A percentile compares a stretch with the other conserved stretches of the same genome.
These are phyloP conservation scores for Hypoxylon sp. DNA, from an alignment of 2,329 filamentous ascomycete genomes.

Conservation along the genomic window DNA sequence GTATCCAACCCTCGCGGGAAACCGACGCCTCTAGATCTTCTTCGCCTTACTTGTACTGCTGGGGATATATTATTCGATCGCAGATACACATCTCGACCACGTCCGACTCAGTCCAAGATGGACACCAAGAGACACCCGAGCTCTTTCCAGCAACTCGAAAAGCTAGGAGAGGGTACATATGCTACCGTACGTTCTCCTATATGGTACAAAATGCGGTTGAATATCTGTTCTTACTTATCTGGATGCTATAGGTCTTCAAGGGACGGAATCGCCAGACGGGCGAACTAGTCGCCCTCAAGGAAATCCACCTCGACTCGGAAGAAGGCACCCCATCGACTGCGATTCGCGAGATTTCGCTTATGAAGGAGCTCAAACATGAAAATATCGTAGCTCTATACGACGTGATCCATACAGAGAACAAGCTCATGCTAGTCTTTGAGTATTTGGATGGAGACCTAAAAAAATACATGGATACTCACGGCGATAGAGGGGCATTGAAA, in stretches of 20 bases:
- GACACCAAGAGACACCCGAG: slow-evolving; percentile 93
- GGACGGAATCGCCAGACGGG: slow-evolving; percentile 97
- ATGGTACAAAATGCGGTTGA: neutral
- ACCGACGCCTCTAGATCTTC: slow-evolving; percentile 38
- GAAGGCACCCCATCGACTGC: slow-evolving; percentile 97
- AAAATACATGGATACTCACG: slow-evolving; percentile 97
- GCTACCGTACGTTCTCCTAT: slow-evolving; percentile 79
- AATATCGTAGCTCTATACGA: slow-evolving; percentile 98
- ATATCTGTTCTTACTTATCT: slow-evolving; percentile 22
- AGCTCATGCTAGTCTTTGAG: slow-evolving; percentile 99
- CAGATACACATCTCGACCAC: slow-evolving; percentile 54
- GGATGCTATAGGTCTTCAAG: slow-evolving; percentile 85
- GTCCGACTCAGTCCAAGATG: slow-evolving; percentile 69
- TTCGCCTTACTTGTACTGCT: slow-evolving; percentile 56
- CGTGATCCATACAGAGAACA: slow-evolving; percentile 99
- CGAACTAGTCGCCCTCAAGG: slow-evolving; percentile 95
- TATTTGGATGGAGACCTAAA: slow-evolving; percentile 99
- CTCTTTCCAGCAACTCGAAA: slow-evolving; percentile 99
- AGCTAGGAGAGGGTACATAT: slow-evolving; percentile 98
- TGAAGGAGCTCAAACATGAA: slow-evolving; percentile 99
- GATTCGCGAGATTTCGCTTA: slow-evolving; percentile 97
- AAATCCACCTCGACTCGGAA: slow-evolving; percentile 98
- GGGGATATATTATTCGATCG: slow-evolving; percentile 60
- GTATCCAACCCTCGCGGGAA: slow-evolving; percentile 33
- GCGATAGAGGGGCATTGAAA: slow-evolving; percentile 90